Evolutionary conservation across 805 yeast species (phyloP).

Genomic region (Candida piceae): DNA sequence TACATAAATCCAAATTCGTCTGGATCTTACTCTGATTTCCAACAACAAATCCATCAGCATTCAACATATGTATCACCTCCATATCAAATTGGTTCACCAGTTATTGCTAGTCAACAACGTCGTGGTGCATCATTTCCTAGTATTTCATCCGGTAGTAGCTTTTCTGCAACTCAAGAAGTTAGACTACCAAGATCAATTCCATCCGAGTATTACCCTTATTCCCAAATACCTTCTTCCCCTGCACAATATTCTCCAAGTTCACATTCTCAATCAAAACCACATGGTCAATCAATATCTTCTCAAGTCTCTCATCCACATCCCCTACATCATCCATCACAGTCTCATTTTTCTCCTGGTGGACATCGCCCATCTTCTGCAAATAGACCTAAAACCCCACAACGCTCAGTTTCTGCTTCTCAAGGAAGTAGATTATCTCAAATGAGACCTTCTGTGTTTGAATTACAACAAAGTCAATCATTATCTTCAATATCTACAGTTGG

Average conservation of each 20-base stretch:
- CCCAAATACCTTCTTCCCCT: neutral
- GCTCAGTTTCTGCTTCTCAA: neutral
- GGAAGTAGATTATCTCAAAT: slow-evolving; percentile 3
- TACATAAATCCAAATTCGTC: neutral
- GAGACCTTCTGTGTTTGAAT: slow-evolving; percentile 17
- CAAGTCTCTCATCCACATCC: neutral
- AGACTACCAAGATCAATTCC: slow-evolving; percentile 20
- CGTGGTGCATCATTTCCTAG: slow-evolving; percentile 16
- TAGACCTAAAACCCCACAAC: neutral
- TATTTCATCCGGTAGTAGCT: slow-evolving; percentile 4
- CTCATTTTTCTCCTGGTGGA: neutral
- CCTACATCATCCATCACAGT: neutral
- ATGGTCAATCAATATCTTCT: neutral
- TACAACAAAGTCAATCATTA: slow-evolving; percentile 11
- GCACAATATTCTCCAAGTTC: neutral
- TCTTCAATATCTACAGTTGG: slow-evolving; percentile 21
- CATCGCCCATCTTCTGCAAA: neutral
- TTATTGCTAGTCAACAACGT: slow-evolving; percentile 3
- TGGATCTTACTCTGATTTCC: slow-evolving; percentile 1
- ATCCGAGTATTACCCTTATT: slow-evolving; percentile 9
- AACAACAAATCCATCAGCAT: neutral
- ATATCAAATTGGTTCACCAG: neutral
- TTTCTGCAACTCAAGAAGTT: slow-evolving; percentile 6
- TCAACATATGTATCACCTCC: neutral
- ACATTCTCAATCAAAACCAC: neutral